Evolutionary conservation across 495 filamentous ascomycete species (phyloP), one percentile per base, ranked within the genome.

Genomic region (Neurospora cerealis): DNA sequence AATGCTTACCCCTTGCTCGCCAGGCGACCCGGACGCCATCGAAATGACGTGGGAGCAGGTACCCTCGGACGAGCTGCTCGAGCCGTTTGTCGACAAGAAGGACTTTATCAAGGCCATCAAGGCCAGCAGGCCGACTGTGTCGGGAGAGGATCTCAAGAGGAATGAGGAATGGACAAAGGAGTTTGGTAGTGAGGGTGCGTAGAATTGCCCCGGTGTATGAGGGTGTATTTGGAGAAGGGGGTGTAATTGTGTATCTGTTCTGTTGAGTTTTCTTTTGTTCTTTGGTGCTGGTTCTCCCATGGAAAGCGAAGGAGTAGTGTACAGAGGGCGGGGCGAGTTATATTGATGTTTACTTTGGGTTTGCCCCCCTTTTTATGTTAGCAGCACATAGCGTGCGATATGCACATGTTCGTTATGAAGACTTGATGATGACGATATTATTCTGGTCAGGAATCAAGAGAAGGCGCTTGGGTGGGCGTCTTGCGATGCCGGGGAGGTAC

Each of bases 1-100:
- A 76, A 95, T 92, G 79, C 79, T 95, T 48, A 98, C 96, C 9
- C 96, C 96, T 1, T 99, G 96, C 84, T 97, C 94, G 3, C 96
- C 96, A 3, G 96, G 96, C 36, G 96, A 97, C 77, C 80, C 82
- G 0, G 91, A 91, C 10, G 96, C 95, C 21, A 85, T 88, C 75
- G 96, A 98, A 81, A 97, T 97, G 95, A 91, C 88, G 2, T 99
- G 96, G 96, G 93, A 92, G 77, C 88, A 91, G 72, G 85, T 99
- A 5, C 90, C 95, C 39, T 89, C 92, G 7, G 93, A 97, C 32
- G 82, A 90, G 74, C 87, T 99, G 2, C 86, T 95, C 10, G 96
- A 98, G 78, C 96, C 96, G 9, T 86, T 93, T 0, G 89, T 98
- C 66, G 87, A 91, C 62, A 85, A 96, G 46, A 97, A 96, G 80